Evolutionary conservation across 1,139 yeast genomes (phyloP).

Genomic region (Geotrichum australiense): DNA sequence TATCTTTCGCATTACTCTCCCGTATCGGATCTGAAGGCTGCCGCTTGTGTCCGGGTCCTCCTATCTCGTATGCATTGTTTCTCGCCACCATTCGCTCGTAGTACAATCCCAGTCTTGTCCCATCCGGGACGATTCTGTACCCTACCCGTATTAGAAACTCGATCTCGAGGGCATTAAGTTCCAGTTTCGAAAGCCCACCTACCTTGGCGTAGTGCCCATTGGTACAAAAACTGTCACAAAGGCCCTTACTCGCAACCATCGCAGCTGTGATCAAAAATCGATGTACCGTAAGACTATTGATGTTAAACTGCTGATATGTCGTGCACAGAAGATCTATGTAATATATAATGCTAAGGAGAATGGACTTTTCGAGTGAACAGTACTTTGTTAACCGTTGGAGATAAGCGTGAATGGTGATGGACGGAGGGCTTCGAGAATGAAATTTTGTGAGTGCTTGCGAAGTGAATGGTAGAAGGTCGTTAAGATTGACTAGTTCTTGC

Average conservation of each 20-base stretch:
- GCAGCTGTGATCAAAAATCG: slow-evolving; percentile 86
- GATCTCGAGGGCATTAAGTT: slow-evolving; percentile 77
- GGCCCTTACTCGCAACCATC: slow-evolving; percentile 82
- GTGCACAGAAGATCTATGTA: slow-evolving; percentile 80
- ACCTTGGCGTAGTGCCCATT: slow-evolving; percentile 92
- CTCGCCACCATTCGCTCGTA: slow-evolving; percentile 32
- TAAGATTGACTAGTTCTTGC: slow-evolving; percentile 57
- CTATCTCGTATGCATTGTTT: slow-evolving; percentile 18
- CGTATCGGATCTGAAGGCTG: too few species aligned
- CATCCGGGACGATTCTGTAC: slow-evolving; percentile 61
- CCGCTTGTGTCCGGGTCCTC: too few species aligned
- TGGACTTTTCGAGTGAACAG: slow-evolving; percentile 77
- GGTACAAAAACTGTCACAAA: slow-evolving; percentile 92
- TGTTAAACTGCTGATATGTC: slow-evolving; percentile 70
- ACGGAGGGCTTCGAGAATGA: slow-evolving; percentile 89
- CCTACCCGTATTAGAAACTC: slow-evolving; percentile 78
- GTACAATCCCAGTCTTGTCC: slow-evolving; percentile 34
- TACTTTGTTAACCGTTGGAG: slow-evolving; percentile 71
- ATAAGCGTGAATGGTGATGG: slow-evolving; percentile 73
- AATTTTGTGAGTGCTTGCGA: slow-evolving; percentile 63
- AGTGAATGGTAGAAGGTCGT: slow-evolving; percentile 48
- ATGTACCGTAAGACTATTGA: slow-evolving; percentile 89
- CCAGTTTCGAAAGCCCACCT: slow-evolving; percentile 85
- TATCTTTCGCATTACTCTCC: too few species aligned
- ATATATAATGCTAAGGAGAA: slow-evolving; percentile 71